A percentile compares a stretch with the other conserved stretches of the same genome.
Evolutionary conservation across 2,329 filamentous ascomycete species (phyloP).

Genomic region (Beauveria sp.): DNA sequence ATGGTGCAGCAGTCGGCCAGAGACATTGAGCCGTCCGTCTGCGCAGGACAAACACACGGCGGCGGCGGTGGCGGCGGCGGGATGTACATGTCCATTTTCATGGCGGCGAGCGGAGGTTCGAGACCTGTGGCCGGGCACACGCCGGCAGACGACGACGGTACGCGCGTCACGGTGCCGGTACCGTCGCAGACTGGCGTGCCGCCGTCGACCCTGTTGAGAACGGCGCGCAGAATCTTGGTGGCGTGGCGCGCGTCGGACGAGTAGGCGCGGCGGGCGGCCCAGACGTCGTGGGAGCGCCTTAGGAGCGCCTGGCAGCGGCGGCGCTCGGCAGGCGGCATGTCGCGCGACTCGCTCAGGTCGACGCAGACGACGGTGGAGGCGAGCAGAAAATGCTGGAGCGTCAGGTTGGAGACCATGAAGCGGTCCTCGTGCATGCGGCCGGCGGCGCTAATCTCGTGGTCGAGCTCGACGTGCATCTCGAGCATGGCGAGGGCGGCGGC

Average conservation of each 20-base stretch:
- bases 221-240: slow-evolving; percentile 33
- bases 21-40: neutral
- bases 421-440: slow-evolving; percentile 44
- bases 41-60: neutral
- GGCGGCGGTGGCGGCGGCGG: neutral
- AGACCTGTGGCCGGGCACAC: neutral
- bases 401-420: slow-evolving; percentile 46
- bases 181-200: neutral
- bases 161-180: neutral
- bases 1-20: neutral
- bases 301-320: slow-evolving; percentile 29
- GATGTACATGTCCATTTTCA: slow-evolving; percentile 2
- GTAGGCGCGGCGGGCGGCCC: slow-evolving; percentile 29
- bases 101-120: slow-evolving; percentile 1
- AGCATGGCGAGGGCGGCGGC: slow-evolving; percentile 37
- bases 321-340: slow-evolving; percentile 24
- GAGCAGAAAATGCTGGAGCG: slow-evolving; percentile 46
- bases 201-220: slow-evolving; percentile 30
- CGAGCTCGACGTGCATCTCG: slow-evolving; percentile 39
- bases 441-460: slow-evolving; percentile 37
- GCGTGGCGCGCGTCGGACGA: slow-evolving; percentile 37
- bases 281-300: slow-evolving; percentile 34
- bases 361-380: slow-evolving; percentile 54
- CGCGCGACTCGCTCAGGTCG: slow-evolving; percentile 34
- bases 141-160: neutral